phyloP scores from a whole-genome alignment of 352 stramenopile species.

The Stephanocyclus meneghinianus region DNA sequence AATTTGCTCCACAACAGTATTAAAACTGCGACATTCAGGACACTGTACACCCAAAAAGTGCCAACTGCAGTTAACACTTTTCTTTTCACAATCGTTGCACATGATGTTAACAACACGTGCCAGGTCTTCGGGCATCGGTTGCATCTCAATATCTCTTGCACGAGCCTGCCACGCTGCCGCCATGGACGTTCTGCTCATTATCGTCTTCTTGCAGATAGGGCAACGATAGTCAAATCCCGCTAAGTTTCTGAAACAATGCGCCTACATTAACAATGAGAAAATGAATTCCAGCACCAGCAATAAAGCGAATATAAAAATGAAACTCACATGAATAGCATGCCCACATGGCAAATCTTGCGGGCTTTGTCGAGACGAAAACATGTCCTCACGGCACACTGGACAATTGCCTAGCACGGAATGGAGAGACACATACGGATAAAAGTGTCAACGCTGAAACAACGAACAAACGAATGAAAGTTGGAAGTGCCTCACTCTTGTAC shows the following conservation, averaged over 20 bases:
- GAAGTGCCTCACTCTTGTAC: slow-evolving; percentile 59
- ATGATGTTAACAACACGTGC: slow-evolving; percentile 73
- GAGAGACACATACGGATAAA: neutral
- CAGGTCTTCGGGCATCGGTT: slow-evolving; percentile 75
- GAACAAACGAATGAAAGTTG: neutral
- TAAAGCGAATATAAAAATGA: slow-evolving; percentile 1
- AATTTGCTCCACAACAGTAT: slow-evolving; percentile 67
- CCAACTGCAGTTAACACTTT: slow-evolving; percentile 59
- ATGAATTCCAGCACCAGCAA: neutral
- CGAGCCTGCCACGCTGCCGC: slow-evolving; percentile 66
- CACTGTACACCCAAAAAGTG: slow-evolving; percentile 79
- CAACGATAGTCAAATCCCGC: slow-evolving; percentile 78
- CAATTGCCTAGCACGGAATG: slow-evolving; percentile 50
- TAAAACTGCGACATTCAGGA: slow-evolving; percentile 66
- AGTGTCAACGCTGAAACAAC: neutral
- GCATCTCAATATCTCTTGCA: slow-evolving; percentile 73
- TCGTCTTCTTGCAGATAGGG: slow-evolving; percentile 80
- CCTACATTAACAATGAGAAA: neutral
- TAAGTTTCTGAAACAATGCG: slow-evolving; percentile 77
- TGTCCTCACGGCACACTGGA: slow-evolving; percentile 76
- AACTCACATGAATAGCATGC: slow-evolving; percentile 68
- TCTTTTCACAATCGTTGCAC: slow-evolving; percentile 79
- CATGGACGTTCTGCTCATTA: slow-evolving; percentile 67
- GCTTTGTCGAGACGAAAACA: slow-evolving; percentile 71
- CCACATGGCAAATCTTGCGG: slow-evolving; percentile 78